Evolutionary conservation across 2,329 filamentous ascomycete species (phyloP), one percentile per base, ranked within the genome.

Genomic region (Magnaporthiopsis incrustans): DNA sequence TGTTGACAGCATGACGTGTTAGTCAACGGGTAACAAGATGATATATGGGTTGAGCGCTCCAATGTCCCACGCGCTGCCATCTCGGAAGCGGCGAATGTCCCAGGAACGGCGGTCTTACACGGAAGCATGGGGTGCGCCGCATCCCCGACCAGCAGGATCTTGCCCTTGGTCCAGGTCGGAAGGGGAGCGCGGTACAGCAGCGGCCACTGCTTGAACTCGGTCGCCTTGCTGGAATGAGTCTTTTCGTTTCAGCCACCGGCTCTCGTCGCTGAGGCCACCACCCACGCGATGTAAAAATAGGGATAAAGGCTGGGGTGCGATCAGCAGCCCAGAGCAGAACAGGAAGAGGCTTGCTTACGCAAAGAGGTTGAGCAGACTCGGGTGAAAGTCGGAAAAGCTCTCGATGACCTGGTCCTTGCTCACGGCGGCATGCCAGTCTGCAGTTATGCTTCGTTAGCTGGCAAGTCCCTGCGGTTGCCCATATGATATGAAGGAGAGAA

Each of bases 111-210:
- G 10, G 32, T 10, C 60, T 30, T 11, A 76, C 75, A 74, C 1
- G 75, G 75, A 14, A 77, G 71, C 73, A 76, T 77, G 0, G 75
- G 75, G 64, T 77, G 76, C 0, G 76, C 75, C 0, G 76, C 73
- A 58, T 78, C 76, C 7, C 76, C 76, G 18, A 72, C 71, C 2
- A 77, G 69, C 2, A 71, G 67, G 64, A 77, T 65, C 8, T 68
- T 69, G 0, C 69, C 74, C 50, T 71, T 73, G 18, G 66, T 68
- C 75, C 75, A 77, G 0, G 65, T 71, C 1, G 70, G 63, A 2
- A 77, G 67, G 0, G 75, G 76, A 1, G 67, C 65, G 25, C 75
- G 71, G 60, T 74, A 76, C 0, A 77, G 70, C 4, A 77, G 65
- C 1, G 75, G 73, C 73, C 74, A 77, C 30, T 70, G 70, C 65